A percentile compares a stretch with the other conserved stretches of the same genome.
Conservation (phyloP, 306 rosid species). For the Castanopsis chinensis region DNA sequence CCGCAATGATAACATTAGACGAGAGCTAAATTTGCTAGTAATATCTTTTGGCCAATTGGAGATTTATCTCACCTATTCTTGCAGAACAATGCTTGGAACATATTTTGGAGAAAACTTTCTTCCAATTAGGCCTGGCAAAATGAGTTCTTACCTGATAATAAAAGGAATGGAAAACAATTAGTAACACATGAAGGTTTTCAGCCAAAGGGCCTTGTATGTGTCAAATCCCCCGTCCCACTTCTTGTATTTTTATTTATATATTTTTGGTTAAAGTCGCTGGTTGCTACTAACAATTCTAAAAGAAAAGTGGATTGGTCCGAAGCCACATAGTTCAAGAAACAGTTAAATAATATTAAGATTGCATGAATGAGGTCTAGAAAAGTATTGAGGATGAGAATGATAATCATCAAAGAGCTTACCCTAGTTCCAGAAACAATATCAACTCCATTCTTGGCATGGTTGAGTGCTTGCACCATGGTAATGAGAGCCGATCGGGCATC, state of each 20-base stretch:
- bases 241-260: too few species aligned
- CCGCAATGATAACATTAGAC: slow-evolving; percentile 16
- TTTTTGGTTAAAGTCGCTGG: too few species aligned
- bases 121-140: slow-evolving; percentile 99
- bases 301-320: too few species aligned
- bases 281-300: too few species aligned
- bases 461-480: slow-evolving; percentile 99
- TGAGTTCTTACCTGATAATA: slow-evolving; percentile 82
- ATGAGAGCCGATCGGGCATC: slow-evolving; percentile 98
- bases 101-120: slow-evolving; percentile 88
- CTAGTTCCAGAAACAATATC: slow-evolving; percentile 97
- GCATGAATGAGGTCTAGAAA: background rate
- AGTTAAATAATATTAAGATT: background rate
- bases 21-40: background rate
- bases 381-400: background rate
- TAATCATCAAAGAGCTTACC: slow-evolving; percentile 39
- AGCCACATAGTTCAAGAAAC: too few species aligned
- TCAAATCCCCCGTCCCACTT: too few species aligned
- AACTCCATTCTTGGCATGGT: slow-evolving; percentile 97
- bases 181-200: background rate
- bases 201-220: too few species aligned
- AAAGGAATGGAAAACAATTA: background rate
- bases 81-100: slow-evolving; percentile 89
- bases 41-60: slow-evolving; percentile 6
- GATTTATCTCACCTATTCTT: slow-evolving; percentile 65